Conservation (phyloP, 371 early-diverging fungal genomes). For the Haplosporangium sp. region DNA sequence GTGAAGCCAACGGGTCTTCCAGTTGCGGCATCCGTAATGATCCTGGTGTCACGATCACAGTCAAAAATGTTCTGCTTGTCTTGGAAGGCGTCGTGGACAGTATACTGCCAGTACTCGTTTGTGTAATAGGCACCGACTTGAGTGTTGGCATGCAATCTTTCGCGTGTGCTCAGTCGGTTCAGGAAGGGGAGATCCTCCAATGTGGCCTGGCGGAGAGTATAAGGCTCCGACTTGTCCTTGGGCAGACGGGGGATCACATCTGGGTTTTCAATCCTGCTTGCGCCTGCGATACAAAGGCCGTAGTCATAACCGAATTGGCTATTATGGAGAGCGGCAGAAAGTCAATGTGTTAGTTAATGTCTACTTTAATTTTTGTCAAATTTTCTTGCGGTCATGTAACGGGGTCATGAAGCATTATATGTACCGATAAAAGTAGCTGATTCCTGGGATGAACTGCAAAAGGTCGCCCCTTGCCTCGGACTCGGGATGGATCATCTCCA, state of each 20-base stretch:
- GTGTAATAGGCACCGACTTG: conserved; percentile 15
- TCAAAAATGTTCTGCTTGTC: conserved; percentile 21
- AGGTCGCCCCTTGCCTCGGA: conserved; percentile 38
- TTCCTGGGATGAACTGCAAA: conserved; percentile 43
- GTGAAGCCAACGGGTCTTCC: conserved; percentile 28
- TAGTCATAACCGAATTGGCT: conserved; percentile 54
- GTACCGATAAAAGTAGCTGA: conserved; percentile 44
- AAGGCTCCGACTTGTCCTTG: conserved; percentile 29
- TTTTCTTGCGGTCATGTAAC: too few relatives aligned
- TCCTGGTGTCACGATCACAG: conserved; percentile 24
- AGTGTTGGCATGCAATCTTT: not conserved
- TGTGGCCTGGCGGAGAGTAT: conserved; percentile 19
- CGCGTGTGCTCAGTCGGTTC: conserved; percentile 13
- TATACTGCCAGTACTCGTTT: conserved; percentile 34
- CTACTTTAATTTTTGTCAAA: not conserved
- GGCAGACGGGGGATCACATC: conserved; percentile 26
- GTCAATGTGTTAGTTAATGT: not conserved
- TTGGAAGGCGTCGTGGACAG: conserved; percentile 14
- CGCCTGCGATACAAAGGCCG: not conserved
- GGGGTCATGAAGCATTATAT: not conserved
- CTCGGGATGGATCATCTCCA: conserved; percentile 46
- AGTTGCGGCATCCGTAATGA: conserved; percentile 18
- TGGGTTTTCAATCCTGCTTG: conserved; percentile 6
- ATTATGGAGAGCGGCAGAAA: not conserved
- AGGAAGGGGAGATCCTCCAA: conserved; percentile 34